phyloP scores from a whole-genome alignment of 306 rosid species.

The Quercus robur region DNA sequence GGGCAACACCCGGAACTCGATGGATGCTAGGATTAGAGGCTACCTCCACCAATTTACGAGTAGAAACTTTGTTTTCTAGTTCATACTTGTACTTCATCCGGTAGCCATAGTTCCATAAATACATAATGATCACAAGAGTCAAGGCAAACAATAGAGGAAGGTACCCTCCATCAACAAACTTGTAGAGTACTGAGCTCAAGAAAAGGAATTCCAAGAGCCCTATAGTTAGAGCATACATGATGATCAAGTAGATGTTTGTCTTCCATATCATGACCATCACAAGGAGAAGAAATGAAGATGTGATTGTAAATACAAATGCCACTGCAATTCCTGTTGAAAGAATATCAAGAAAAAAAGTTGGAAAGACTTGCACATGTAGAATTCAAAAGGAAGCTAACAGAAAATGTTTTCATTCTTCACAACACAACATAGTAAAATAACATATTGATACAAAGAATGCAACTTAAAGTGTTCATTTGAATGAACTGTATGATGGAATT shows the following conservation, averaged over 20 bases:
- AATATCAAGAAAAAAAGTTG: not conserved
- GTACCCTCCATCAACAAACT: constrained; percentile 76
- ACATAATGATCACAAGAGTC: constrained; percentile 59
- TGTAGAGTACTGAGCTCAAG: constrained; percentile 72
- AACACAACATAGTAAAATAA: not conserved
- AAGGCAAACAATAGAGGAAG: constrained; percentile 64
- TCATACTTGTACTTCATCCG: constrained; percentile 61
- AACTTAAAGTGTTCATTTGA: no score
- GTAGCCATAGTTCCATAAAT: constrained; percentile 61
- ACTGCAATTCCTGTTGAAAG: constrained; percentile 66
- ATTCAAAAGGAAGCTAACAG: not conserved
- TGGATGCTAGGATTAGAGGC: constrained; percentile 1
- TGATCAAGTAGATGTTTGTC: constrained; percentile 43
- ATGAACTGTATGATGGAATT: no score
- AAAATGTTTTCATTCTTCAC: not conserved
- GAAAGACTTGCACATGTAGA: not conserved
- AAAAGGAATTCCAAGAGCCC: constrained; percentile 57
- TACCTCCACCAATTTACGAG: constrained; percentile 34
- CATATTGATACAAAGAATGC: not conserved
- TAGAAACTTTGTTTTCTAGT: constrained; percentile 50
- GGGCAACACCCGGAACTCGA: constrained; percentile 55
- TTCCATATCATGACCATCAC: constrained; percentile 95
- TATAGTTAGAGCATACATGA: constrained; percentile 43
- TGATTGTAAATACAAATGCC: constrained; percentile 79
- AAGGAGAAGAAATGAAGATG: constrained; percentile 58